Percentiles rank a stretch among this genome's conserved stretches.
Evolutionary conservation across 106 monocot genomes (phyloP).

Genomic region (Dactylorhiza incarnata): DNA sequence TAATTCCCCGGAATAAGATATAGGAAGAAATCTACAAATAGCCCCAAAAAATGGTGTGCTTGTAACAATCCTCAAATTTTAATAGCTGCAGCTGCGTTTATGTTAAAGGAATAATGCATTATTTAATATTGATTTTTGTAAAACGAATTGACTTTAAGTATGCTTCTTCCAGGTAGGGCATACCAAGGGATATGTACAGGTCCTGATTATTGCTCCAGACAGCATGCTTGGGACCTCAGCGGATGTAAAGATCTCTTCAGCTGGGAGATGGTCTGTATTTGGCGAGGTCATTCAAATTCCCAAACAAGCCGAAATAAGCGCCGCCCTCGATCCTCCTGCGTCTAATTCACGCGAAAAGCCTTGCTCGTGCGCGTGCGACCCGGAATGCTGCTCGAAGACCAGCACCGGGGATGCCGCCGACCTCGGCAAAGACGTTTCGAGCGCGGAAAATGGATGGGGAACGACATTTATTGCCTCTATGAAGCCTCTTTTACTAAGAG

Average conservation of each 20-base stretch:
- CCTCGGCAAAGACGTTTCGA: not conserved
- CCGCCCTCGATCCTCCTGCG: not conserved
- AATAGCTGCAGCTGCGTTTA: too few species aligned
- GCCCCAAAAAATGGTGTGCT: too few species aligned
- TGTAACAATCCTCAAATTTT: too few species aligned
- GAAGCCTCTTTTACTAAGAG: slow-evolving; percentile 34
- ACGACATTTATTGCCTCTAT: slow-evolving; percentile 16
- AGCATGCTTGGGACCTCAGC: slow-evolving; percentile 62
- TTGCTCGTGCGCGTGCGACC: slow-evolving; percentile 35
- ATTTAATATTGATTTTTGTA: not conserved
- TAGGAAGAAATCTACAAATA: too few species aligned
- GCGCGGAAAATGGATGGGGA: not conserved
- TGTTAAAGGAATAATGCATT: not conserved
- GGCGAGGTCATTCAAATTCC: slow-evolving; percentile 57
- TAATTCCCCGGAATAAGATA: too few species aligned
- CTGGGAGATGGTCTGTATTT: slow-evolving; percentile 92
- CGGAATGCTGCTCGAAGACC: slow-evolving; percentile 11
- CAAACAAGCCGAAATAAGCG: not conserved
- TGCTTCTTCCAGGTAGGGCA: slow-evolving; percentile 73
- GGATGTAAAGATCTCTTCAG: slow-evolving; percentile 66
- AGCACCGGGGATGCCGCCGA: not conserved
- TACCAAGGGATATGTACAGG: slow-evolving; percentile 93
- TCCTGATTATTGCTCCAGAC: slow-evolving; percentile 78
- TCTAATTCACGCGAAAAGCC: slow-evolving; percentile 12
- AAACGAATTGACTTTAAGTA: too few species aligned